Base-by-base conservation (phyloP, 1,284 basidiomycete genomes). In the Cryptococcus sp. region DNA sequence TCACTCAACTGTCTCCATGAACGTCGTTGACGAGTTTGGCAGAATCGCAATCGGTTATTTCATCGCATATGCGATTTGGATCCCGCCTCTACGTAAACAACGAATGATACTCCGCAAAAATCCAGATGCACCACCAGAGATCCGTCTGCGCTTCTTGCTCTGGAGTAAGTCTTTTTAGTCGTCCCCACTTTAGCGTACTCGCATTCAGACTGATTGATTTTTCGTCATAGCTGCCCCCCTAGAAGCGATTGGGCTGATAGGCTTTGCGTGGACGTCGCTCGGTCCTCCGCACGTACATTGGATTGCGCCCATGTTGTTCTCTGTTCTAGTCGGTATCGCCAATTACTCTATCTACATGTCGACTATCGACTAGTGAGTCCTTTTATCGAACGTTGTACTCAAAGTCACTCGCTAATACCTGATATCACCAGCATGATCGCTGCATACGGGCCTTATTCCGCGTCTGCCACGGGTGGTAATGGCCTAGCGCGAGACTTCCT, bases 281-380 rank as follows among this genome's bases (percentile, higher is more conserved):
- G 80, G 80, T 20, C 77, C 77, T 1, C 63, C 61, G 22, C 53
- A 66, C 3, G 39, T 37, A 6, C 76, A 73, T 53, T 80, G 79
- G 79, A 79, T 80, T 44, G 79, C 71, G 0, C 74, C 77, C 0
- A 79, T 80, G 78, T 70, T 81, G 57, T 78, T 77, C 52, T 68
- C 73, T 1, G 65, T 65, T 3, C 54, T 80, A 44, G 75, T 80
- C 45, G 79, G 75, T 16, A 77, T 80, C 23, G 78, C 78, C 34
- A 80, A 80, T 58, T 68, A 55, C 43, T 62, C 63, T 38, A 67
- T 67, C 58, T 68, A 73, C 57, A 65, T 74, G 63, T 68, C 72
- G 0, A 79, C 78, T 0, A 75, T 80, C 43, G 77, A 79, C 54
- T 80, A 79, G 61, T 62, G 38, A 48, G 60, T 58, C 23, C 11